A percentile compares a stretch with the other conserved stretches of the same genome.
Conservation (phyloP, 768 basidiomycete genomes). For the Russula emetica region DNA sequence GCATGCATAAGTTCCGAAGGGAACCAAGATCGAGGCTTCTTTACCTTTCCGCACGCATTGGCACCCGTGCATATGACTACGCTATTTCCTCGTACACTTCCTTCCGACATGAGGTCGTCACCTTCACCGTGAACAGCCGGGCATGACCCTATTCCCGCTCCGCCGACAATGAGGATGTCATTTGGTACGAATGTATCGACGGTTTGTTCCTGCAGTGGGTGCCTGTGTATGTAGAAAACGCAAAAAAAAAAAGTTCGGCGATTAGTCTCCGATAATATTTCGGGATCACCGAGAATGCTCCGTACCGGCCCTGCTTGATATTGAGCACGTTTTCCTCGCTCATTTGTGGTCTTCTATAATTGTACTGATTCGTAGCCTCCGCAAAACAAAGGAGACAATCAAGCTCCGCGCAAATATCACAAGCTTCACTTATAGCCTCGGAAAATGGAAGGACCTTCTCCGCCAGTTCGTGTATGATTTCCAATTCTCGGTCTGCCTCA, state of each 20-base stretch:
- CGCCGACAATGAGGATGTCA: constrained; percentile 64
- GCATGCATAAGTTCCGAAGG: neutral
- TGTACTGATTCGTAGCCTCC: constrained; percentile 57
- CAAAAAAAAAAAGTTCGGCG: neutral
- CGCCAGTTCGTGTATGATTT: constrained; percentile 79
- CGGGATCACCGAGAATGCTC: neutral
- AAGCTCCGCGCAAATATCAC: constrained; percentile 76
- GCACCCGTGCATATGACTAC: constrained; percentile 84
- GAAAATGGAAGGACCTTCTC: constrained; percentile 57
- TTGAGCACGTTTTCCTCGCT: constrained; percentile 73
- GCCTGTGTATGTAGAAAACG: constrained; percentile 49
- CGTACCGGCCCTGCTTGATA: constrained; percentile 70
- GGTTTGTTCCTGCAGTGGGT: constrained; percentile 86
- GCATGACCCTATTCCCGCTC: constrained; percentile 36
- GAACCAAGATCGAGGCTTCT: neutral
- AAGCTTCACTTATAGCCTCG: constrained; percentile 52
- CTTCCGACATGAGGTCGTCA: constrained; percentile 33
- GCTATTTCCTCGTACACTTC: constrained; percentile 42
- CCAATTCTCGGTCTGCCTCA: constrained; percentile 76
- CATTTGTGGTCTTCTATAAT: constrained; percentile 74
- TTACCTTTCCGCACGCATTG: constrained; percentile 91
- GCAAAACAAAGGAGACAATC: constrained; percentile 86
- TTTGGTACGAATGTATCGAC: constrained; percentile 86
- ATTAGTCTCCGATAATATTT: neutral
- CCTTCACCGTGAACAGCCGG: constrained; percentile 35